Evolutionary conservation across 768 basidiomycete genomes (phyloP).

Genomic region (Leccinum sublutescens): DNA sequence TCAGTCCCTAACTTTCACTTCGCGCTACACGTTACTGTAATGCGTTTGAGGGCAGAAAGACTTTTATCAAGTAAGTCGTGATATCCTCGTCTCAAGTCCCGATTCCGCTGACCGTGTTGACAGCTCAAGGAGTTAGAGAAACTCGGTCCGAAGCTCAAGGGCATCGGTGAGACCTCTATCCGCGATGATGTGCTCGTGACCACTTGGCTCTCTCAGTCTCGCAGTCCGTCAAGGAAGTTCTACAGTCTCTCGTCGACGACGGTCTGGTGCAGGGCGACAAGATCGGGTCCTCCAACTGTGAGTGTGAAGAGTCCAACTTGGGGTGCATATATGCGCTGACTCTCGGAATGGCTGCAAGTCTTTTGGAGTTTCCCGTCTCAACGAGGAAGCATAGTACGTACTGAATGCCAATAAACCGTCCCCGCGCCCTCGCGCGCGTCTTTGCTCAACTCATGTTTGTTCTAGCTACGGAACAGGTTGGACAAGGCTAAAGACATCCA

Average conservation of each 20-base stretch:
- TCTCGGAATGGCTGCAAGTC: conserved; percentile 44
- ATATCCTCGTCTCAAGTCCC: neutral
- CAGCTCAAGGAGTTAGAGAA: conserved; percentile 94
- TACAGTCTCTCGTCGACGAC: conserved; percentile 86
- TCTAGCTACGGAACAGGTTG: conserved; percentile 60
- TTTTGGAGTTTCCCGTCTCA: conserved; percentile 97
- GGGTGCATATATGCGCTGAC: conserved; percentile 24
- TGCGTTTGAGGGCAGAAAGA: conserved; percentile 55
- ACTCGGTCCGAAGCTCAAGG: conserved; percentile 82
- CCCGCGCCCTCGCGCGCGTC: neutral
- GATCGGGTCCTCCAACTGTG: conserved; percentile 93
- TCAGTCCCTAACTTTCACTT: conserved; percentile 26
- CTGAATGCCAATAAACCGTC: neutral
- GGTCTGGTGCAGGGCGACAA: conserved; percentile 86
- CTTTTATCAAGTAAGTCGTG: conserved; percentile 61
- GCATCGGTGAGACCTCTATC: conserved; percentile 71
- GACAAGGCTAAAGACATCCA: conserved; percentile 48
- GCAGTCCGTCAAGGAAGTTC: conserved; percentile 88
- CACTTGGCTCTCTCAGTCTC: conserved; percentile 50
- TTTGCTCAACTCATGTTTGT: neutral
- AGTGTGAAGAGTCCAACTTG: conserved; percentile 24
- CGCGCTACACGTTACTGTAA: neutral
- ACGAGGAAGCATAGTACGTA: conserved; percentile 66
- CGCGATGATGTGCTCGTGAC: neutral
- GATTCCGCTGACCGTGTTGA: neutral